Evolutionary conservation across 2,329 filamentous ascomycete species (phyloP).

Genomic region (Beauveria scarabaeidicola): DNA sequence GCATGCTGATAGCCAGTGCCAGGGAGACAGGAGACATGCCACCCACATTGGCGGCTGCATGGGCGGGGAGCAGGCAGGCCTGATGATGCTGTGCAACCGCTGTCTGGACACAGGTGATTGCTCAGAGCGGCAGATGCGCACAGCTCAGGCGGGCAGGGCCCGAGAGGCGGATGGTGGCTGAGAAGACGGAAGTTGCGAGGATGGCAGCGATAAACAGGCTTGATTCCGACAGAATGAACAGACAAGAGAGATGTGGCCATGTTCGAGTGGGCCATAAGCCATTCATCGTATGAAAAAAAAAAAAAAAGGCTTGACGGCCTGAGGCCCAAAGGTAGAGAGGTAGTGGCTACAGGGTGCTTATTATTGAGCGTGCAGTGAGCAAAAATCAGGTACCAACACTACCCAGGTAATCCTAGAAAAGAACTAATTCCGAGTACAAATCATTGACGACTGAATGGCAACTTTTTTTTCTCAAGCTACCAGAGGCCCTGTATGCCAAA

Average conservation of each 20-base stretch:
- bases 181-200: background rate
- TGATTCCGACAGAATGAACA: background rate
- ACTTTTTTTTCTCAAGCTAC: too few species aligned
- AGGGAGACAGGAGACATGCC: background rate
- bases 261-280: background rate
- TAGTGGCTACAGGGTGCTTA: background rate
- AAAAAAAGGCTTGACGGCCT: too few species aligned
- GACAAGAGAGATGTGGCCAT: background rate
- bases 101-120: background rate
- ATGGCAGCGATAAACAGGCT: background rate
- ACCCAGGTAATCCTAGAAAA: too few species aligned
- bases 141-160: background rate
- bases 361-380: background rate
- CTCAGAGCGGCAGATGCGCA: background rate
- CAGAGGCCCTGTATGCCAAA: too few species aligned
- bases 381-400: background rate
- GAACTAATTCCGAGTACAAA: too few species aligned
- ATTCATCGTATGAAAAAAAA: background rate
- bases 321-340: too few species aligned
- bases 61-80: background rate
- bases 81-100: background rate
- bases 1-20: background rate
- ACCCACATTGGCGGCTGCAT: background rate
- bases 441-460: too few species aligned
- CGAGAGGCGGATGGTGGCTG: background rate